A percentile compares a stretch with the other conserved stretches of the same genome.
phyloP scores from a whole-genome alignment of 192 early-diverging fungal genomes.

The Jimgerdemannia flammicorona region DNA sequence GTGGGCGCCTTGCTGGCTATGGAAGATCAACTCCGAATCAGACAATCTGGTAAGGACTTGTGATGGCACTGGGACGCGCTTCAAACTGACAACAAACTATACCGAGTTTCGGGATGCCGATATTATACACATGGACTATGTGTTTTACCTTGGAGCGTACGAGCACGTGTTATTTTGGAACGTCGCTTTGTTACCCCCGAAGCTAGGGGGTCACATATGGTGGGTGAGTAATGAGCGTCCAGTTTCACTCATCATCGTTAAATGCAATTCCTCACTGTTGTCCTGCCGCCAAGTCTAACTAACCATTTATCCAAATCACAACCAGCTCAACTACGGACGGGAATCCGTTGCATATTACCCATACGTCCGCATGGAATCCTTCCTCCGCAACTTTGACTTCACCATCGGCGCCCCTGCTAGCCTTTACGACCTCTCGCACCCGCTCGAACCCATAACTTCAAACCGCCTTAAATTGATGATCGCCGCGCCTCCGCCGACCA shows the following conservation, averaged over 20 bases:
- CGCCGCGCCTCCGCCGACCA: not conserved
- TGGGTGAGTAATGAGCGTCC: not conserved
- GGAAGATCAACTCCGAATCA: not conserved
- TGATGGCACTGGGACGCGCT: not conserved
- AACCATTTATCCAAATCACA: no score
- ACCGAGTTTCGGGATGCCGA: constrained; percentile 23
- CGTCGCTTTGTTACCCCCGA: constrained; percentile 13
- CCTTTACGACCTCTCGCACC: constrained; percentile 10
- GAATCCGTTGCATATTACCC: not conserved
- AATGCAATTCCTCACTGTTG: no score
- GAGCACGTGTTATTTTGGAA: constrained; percentile 16
- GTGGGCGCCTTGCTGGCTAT: not conserved
- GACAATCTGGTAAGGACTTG: not conserved
- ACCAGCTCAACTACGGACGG: not conserved
- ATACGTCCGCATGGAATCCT: not conserved
- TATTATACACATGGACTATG: constrained; percentile 18
- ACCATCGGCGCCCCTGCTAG: constrained; percentile 8
- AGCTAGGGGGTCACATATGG: constrained; percentile 14
- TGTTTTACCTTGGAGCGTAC: not conserved
- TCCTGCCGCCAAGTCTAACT: not conserved
- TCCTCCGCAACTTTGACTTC: constrained; percentile 6
- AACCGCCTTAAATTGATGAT: not conserved
- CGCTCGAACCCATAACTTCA: constrained; percentile 1
- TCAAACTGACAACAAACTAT: constrained; percentile 12
- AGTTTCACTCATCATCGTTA: no score